phyloP scores from a whole-genome alignment of 306 rosid species.

The Cucurbita argyrosperma region DNA sequence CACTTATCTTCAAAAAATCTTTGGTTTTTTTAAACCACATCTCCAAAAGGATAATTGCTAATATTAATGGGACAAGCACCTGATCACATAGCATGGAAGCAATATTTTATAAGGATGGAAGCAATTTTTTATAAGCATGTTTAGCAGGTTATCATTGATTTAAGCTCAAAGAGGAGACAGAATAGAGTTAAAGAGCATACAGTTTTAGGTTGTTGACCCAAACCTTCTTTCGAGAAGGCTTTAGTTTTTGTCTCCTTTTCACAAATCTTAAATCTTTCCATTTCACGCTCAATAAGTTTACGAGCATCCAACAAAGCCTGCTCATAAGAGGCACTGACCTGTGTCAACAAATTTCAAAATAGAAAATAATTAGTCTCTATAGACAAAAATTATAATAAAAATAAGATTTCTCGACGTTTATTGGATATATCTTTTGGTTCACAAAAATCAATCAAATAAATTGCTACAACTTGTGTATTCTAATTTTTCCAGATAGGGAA shows the following conservation, averaged over 20 bases:
- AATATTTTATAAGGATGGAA: neutral
- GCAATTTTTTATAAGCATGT: neutral
- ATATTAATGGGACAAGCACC: neutral
- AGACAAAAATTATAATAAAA: conserved; percentile 4
- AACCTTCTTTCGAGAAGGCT: conserved; percentile 95
- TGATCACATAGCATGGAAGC: neutral
- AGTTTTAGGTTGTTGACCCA: conserved; percentile 95
- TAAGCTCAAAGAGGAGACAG: neutral
- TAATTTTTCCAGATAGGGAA: neutral
- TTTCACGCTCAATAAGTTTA: conserved; percentile 84
- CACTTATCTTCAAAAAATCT: neutral
- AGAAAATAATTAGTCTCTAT: conserved; percentile 10
- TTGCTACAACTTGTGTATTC: neutral
- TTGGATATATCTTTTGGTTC: neutral
- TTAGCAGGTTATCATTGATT: neutral
- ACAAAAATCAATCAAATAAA: neutral
- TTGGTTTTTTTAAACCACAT: neutral
- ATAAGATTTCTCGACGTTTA: neutral
- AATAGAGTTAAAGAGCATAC: conserved; percentile 30
- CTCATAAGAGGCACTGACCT: conserved; percentile 99
- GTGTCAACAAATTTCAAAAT: conserved; percentile 23
- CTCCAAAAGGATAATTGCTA: neutral
- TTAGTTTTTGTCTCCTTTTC: conserved; percentile 97
- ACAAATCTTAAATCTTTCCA: conserved; percentile 94
- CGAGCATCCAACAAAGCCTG: conserved; percentile 97